phyloP scores from a whole-genome alignment of 257 asterid genomes.

The Eustoma russellianum region DNA sequence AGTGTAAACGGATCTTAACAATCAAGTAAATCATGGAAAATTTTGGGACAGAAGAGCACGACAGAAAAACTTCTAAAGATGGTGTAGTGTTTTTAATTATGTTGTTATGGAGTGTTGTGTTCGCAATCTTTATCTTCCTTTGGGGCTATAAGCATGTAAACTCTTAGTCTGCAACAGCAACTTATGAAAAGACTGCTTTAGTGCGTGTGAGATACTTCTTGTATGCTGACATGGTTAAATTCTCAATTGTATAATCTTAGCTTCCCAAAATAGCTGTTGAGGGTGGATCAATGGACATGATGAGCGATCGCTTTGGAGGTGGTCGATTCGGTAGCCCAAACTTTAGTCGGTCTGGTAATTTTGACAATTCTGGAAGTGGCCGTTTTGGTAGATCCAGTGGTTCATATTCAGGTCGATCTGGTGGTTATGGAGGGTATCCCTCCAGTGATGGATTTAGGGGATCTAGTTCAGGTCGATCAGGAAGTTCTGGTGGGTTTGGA shows the following conservation, averaged over 20 bases:
- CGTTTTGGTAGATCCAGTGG: conserved; percentile 25
- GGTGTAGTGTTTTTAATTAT: no score
- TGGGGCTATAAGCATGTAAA: no score
- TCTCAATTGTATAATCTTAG: conserved; percentile 9
- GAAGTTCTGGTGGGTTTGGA: conserved; percentile 12
- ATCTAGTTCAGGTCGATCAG: conserved; percentile 26
- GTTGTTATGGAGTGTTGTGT: no score
- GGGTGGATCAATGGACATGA: conserved; percentile 41
- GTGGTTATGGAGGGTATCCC: conserved; percentile 42
- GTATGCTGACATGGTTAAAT: not conserved
- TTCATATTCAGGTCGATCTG: conserved; percentile 22
- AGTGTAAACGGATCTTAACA: no score
- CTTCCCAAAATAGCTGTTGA: conserved; percentile 58
- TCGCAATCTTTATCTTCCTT: no score
- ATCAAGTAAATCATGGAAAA: no score
- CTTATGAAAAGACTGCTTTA: no score
- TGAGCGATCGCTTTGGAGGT: conserved; percentile 37
- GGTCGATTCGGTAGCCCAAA: conserved; percentile 55
- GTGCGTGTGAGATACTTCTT: no score
- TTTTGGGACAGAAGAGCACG: no score
- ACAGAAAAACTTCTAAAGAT: no score
- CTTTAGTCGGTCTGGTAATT: conserved; percentile 51
- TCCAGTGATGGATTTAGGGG: conserved; percentile 17
- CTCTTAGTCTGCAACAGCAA: no score
- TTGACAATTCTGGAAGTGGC: conserved; percentile 30